A percentile compares a stretch with the other conserved stretches of the same genome.
Conservation (phyloP, 345 rosid genomes). For the Brassica cretica region DNA sequence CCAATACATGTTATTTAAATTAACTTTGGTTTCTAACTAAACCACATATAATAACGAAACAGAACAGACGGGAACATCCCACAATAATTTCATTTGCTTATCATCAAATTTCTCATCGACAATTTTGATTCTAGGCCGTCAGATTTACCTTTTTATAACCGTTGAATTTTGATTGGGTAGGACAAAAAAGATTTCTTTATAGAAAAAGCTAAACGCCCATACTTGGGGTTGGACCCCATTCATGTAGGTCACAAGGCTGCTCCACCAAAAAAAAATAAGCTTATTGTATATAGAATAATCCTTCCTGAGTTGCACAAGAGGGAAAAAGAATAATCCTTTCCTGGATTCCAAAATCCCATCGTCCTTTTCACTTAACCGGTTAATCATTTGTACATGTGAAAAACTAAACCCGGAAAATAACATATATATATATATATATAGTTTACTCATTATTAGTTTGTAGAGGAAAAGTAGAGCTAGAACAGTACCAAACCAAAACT, state of each 20-base stretch:
- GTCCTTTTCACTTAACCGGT: slow-evolving; percentile 8
- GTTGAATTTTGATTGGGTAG: background rate
- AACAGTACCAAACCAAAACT: background rate
- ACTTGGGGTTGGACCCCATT: slow-evolving; percentile 35
- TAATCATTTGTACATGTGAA: background rate
- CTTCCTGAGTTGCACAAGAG: background rate
- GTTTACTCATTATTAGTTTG: too few species aligned
- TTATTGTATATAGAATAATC: slow-evolving; percentile 34
- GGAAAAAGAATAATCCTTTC: slow-evolving; percentile 28
- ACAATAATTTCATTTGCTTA: background rate
- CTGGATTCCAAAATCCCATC: slow-evolving; percentile 37
- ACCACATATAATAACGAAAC: background rate
- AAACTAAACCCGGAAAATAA: background rate
- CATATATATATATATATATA: background rate
- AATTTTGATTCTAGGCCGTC: background rate
- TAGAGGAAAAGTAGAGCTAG: background rate
- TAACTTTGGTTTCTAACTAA: background rate
- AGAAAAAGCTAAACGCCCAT: slow-evolving; percentile 31
- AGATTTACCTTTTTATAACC: background rate
- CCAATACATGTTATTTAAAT: background rate
- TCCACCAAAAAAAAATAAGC: slow-evolving; percentile 28
- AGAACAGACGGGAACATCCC: background rate
- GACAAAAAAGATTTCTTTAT: slow-evolving; percentile 4
- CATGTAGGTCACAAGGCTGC: slow-evolving; percentile 41
- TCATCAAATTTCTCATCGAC: background rate